Evolutionary conservation across 2,329 filamentous ascomycete species (phyloP).

Genomic region (Colletotrichum caudatum): DNA sequence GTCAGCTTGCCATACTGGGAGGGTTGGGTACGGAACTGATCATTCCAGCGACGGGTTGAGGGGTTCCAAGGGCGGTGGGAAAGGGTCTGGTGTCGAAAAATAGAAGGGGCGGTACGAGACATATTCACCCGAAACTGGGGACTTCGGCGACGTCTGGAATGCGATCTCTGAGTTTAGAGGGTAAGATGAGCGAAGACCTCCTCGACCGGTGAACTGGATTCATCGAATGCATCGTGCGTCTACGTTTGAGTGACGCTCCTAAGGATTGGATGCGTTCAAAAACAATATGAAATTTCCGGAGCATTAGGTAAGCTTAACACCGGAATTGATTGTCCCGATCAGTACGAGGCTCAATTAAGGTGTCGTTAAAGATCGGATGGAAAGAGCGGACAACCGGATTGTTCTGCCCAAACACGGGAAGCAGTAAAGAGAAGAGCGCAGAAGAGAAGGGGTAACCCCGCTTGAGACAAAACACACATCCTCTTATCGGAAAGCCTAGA

Average conservation of each 20-base stretch:
- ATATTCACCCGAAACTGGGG: conserved; percentile 20
- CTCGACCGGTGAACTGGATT: neutral
- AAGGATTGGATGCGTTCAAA: neutral
- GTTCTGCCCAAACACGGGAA: conserved; percentile 7
- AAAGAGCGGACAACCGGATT: conserved; percentile 3
- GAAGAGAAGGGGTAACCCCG: conserved; percentile 42
- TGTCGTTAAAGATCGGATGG: neutral
- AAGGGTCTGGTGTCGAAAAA: conserved; percentile 18
- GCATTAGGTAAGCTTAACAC: neutral
- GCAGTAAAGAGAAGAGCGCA: conserved; percentile 4
- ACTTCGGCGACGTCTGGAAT: conserved; percentile 29
- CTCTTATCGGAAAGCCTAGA: conserved; percentile 41
- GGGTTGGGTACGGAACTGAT: conserved; percentile 19
- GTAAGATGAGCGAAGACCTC: conserved; percentile 1
- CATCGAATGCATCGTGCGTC: conserved; percentile 13
- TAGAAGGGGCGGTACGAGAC: conserved; percentile 38
- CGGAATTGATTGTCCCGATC: neutral
- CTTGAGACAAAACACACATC: conserved; percentile 40
- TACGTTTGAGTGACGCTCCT: neutral
- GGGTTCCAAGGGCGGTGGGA: conserved; percentile 14
- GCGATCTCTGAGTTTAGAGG: neutral
- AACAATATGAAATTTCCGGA: neutral
- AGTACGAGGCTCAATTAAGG: conserved; percentile 11
- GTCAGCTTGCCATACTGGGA: conserved; percentile 21
- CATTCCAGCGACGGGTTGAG: conserved; percentile 39